Base-by-base conservation (phyloP, 78 protist species). In the Andalucia godoyi region DNA sequence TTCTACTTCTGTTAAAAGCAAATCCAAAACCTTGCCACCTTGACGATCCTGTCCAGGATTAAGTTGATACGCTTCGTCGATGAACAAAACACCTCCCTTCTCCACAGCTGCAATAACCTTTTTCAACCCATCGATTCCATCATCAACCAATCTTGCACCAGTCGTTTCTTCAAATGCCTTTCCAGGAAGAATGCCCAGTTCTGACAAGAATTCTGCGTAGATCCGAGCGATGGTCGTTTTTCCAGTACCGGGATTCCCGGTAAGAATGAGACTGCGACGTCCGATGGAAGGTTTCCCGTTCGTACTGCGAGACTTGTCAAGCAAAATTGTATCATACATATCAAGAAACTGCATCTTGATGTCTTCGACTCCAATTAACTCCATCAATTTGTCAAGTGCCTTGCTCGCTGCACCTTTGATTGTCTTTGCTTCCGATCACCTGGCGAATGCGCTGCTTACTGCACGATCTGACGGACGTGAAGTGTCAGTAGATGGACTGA, bases 61-160 rank as follows among this genome's bases (percentile, higher is more conserved):
- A 7, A 78, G 73, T 39, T 40, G 25, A 54, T 78, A 71, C 32
- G 78, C 84, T 52, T 78, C 84, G 66, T 78, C 84, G 27, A 78
- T 57, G 57, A 78, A 66, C 13, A 78, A 36, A 9, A 70, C 53
- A 27, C 75, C 79, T 1, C 83, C 76, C 6, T 37, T 5, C 10
- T 40, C 4, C 3, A 42, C 8, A 3, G 7, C 12, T 2, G 41
- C 10, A 15, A 45, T 4, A 27, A 15, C n/a, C 12, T 4, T 15
- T 13, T 4, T 13, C 36, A 4, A 12, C 41, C 15, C 13, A 3
- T 12, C 29, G 34, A 7, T 29, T 7, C 54, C 55, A 38, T 34
- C 70, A 5, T 7, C 41, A 12, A 5, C 23, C 54, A 64, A 3
- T 34, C 4, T 40, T 34, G 29, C 10, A 4, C 70, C 57, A 38